Conservation (phyloP, 768 basidiomycete species). For the Suillus sp. region DNA sequence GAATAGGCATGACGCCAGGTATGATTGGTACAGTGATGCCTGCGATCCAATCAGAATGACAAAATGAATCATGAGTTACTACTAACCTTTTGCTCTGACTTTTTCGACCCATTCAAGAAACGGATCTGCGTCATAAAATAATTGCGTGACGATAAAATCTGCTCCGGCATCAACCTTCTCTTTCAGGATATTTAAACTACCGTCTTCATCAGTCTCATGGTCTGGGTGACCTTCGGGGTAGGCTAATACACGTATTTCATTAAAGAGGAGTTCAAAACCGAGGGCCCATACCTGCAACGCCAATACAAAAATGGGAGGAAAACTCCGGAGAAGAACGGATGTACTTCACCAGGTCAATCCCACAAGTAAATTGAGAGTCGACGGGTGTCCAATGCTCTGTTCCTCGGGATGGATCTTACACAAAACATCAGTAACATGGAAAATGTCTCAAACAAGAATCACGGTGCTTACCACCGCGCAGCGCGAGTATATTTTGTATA, state of each 20-base stretch:
- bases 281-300: conserved; percentile 74
- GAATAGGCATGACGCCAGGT: conserved; percentile 97
- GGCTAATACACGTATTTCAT: conserved; percentile 44
- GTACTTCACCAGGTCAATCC: conserved; percentile 87
- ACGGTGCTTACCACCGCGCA: conserved; percentile 75
- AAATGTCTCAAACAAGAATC: conserved; percentile 3
- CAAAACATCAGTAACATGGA: not conserved
- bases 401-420: conserved; percentile 86
- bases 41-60: conserved; percentile 33
- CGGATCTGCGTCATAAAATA: conserved; percentile 94
- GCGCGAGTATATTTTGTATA: conserved; percentile 86
- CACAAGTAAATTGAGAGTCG: conserved; percentile 82
- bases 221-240: conserved; percentile 92
- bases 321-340: conserved; percentile 80
- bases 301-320: conserved; percentile 86
- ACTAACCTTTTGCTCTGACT: conserved; percentile 70
- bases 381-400: conserved; percentile 91
- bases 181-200: conserved; percentile 71
- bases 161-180: conserved; percentile 93
- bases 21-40: conserved; percentile 91
- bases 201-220: conserved; percentile 54
- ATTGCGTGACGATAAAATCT: conserved; percentile 93
- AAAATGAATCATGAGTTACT: not conserved
- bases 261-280: conserved; percentile 6
- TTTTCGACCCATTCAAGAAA: conserved; percentile 80